Percentiles rank a stretch among this genome's conserved stretches.
phyloP scores from a whole-genome alignment of 768 basidiomycete species.

The Leccinum subgranulosum region DNA sequence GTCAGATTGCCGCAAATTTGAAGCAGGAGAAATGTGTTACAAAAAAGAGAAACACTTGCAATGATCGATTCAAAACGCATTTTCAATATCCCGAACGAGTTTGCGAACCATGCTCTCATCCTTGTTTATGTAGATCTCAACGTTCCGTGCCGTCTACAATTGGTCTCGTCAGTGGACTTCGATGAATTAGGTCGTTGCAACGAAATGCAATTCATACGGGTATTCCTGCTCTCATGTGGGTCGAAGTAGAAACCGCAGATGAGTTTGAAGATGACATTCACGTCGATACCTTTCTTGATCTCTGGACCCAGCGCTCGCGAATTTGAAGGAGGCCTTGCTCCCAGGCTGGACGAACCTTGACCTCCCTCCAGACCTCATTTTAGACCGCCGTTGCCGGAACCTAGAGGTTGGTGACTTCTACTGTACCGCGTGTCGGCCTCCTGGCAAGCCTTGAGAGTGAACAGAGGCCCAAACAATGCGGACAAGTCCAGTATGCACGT shows the following conservation, averaged over 20 bases:
- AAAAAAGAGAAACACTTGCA: background rate
- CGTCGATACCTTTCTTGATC: slow-evolving; percentile 77
- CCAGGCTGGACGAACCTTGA: slow-evolving; percentile 85
- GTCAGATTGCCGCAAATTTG: background rate
- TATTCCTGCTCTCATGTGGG: slow-evolving; percentile 71
- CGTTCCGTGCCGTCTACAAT: no score
- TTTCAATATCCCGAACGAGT: background rate
- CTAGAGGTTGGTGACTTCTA: slow-evolving; percentile 39
- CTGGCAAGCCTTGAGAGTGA: slow-evolving; percentile 85
- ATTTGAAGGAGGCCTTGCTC: slow-evolving; percentile 86
- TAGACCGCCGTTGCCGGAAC: slow-evolving; percentile 66
- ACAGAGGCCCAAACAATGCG: no score
- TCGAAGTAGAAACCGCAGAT: slow-evolving; percentile 98
- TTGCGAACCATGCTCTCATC: background rate
- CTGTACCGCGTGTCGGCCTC: slow-evolving; percentile 51
- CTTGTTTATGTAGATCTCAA: background rate
- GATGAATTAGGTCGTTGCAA: background rate
- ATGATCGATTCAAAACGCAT: background rate
- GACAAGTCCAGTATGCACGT: no score
- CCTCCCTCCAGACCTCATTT: slow-evolving; percentile 92
- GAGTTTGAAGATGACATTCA: slow-evolving; percentile 93
- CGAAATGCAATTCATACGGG: background rate
- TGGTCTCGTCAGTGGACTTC: background rate
- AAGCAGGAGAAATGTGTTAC: no score
- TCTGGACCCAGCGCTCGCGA: slow-evolving; percentile 89